Conservation (phyloP, 371 early-diverging fungal genomes). For the Mortierella sp. region DNA sequence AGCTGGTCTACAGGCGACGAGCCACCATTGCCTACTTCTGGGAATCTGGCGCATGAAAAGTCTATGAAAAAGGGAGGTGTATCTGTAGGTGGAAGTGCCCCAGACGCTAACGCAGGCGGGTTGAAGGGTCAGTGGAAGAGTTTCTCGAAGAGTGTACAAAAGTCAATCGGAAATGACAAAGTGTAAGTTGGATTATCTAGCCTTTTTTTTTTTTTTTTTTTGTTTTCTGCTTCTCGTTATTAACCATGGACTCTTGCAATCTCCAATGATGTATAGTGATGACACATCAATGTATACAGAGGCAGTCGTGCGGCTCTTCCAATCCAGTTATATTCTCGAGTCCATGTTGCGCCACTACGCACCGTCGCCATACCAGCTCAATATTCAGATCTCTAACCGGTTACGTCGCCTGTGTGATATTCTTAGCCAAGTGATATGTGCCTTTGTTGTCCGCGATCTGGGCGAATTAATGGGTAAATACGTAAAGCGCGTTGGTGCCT, state of each 20-base stretch:
- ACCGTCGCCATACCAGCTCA: slow-evolving; percentile 20
- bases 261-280: slow-evolving; percentile 25
- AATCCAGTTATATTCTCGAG: slow-evolving; percentile 51
- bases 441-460: slow-evolving; percentile 56
- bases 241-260: background rate
- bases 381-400: slow-evolving; percentile 40
- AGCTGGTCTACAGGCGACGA: slow-evolving; percentile 30
- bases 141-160: slow-evolving; percentile 53
- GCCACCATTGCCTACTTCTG: slow-evolving; percentile 28
- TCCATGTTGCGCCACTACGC: slow-evolving; percentile 38
- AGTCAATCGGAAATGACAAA: slow-evolving; percentile 52
- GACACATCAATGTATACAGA: slow-evolving; percentile 50
- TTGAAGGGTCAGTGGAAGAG: slow-evolving; percentile 57
- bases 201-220: background rate
- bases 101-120: slow-evolving; percentile 28
- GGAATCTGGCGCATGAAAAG: slow-evolving; percentile 13
- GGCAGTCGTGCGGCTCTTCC: slow-evolving; percentile 44
- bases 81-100: slow-evolving; percentile 31
- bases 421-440: slow-evolving; percentile 47
- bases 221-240: background rate
- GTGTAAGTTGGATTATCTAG: slow-evolving; percentile 32
- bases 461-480: slow-evolving; percentile 54
- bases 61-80: slow-evolving; percentile 33
- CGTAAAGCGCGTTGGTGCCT: slow-evolving; percentile 44
- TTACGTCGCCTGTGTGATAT: slow-evolving; percentile 52